Base-by-base conservation (phyloP, 2,329 filamentous ascomycete genomes). In the Triangularia setosa region DNA sequence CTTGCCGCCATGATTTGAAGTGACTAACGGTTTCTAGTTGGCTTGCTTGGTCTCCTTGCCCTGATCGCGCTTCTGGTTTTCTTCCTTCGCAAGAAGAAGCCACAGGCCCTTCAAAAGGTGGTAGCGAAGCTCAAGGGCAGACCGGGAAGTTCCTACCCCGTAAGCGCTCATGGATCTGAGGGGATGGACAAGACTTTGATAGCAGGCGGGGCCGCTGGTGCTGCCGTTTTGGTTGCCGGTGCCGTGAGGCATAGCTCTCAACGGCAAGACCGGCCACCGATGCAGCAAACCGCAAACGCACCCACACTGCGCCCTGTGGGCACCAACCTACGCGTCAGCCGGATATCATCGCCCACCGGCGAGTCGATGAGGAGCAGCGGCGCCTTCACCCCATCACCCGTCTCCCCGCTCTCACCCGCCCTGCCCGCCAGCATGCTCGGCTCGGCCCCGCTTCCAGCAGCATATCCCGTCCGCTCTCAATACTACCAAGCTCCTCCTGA, bases 31-130 rank as follows among this genome's bases (percentile, higher is more conserved):
- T 8, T 7, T 48, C 8, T 35, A 67, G 67, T 68, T 14, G 65
- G 63, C 1, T 28, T 67, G 4, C 60, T 69, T 4, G 16, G 63
- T 12, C 54, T 69, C 4, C 57, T 69, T 6, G 61, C 60, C 4
- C 64, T 69, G 1, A 23, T 68, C 1, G 65, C 60, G 8, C 27
- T 67, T 27, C 57, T 69, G 14, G 62, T 66, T 5, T 67, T 65
- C 52, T 56, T 44, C 3, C 64, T 67, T 27, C 56, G 56, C 18
- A 59, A 28, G 33, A 60, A 64, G 24, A 60, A 44, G 27, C 52
- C 61, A 14, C 44, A 60, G 14, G 23, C 18, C 4, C 59, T 69
- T 0, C 65, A 67, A 24, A 57, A 61, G 11, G n/a, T 69, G 56
- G 33, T 67, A 6, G 55, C 61, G 4, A 56, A 60, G 2, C 60